Percentiles rank a stretch among this genome's conserved stretches.
phyloP scores from a whole-genome alignment of 2,329 filamentous ascomycete genomes.

The Fusarium incarnatum region DNA sequence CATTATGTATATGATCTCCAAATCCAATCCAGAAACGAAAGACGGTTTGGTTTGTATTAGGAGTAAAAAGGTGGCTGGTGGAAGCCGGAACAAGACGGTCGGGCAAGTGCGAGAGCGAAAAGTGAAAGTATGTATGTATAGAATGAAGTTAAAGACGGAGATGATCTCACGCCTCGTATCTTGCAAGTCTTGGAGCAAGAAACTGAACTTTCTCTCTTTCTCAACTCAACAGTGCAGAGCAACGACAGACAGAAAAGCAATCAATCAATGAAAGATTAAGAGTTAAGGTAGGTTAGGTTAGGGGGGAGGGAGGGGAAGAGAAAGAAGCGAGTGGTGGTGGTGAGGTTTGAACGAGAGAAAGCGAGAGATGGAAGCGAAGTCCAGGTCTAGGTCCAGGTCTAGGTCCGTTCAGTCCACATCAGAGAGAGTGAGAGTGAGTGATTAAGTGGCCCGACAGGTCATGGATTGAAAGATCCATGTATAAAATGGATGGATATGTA shows the following conservation, averaged over 20 bases:
- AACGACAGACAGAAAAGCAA: constrained; percentile 37
- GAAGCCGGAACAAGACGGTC: constrained; percentile 39
- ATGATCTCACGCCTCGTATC: constrained; percentile 16
- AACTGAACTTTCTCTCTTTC: constrained; percentile 4
- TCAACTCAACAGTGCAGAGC: constrained; percentile 5
- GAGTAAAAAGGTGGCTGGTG: constrained; percentile 43
- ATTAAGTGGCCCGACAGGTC: constrained; percentile 23
- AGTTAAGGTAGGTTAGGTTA: constrained; percentile 40
- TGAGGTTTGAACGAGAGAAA: constrained; percentile 43
- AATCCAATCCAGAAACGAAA: constrained; percentile 46
- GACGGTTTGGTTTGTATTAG: constrained; percentile 44
- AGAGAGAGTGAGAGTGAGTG: constrained; percentile 5
- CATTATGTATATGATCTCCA: constrained; percentile 48
- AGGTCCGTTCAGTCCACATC: constrained; percentile 2
- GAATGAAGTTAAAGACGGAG: constrained; percentile 19
- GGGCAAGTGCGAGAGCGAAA: constrained; percentile 38
- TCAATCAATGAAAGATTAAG: constrained; percentile 14
- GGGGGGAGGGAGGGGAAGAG: constrained; percentile 24
- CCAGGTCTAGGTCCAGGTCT: not conserved
- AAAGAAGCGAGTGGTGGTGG: constrained; percentile 26
- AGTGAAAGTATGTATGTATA: constrained; percentile 36
- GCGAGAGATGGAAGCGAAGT: constrained; percentile 32
- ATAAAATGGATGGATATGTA: not conserved
- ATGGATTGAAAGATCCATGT: constrained; percentile 26
- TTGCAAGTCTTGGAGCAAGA: constrained; percentile 1